Percentiles rank a stretch among this genome's conserved stretches.
phyloP scores from a whole-genome alignment of 2,329 filamentous ascomycete species.

The Endothia cerciana region DNA sequence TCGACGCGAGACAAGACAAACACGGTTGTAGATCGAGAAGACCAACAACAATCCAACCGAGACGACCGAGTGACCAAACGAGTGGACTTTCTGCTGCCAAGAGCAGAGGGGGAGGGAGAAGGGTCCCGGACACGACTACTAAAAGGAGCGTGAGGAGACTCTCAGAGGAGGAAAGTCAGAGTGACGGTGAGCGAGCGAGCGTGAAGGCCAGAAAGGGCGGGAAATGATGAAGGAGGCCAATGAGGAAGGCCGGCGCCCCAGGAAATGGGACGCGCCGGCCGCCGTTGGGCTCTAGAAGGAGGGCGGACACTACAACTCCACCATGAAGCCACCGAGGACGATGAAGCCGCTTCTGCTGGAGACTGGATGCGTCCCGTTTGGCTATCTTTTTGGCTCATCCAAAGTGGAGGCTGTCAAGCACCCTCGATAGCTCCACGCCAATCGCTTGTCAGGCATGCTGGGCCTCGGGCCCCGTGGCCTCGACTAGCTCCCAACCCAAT shows the following conservation, averaged over 20 bases:
- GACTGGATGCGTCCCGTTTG: conserved; percentile 19
- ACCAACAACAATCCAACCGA: conserved; percentile 12
- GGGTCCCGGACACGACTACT: conserved; percentile 1
- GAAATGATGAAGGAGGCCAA: conserved; percentile 21
- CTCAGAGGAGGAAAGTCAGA: conserved; percentile 9
- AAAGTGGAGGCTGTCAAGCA: conserved; percentile 23
- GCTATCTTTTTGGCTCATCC: conserved; percentile 20
- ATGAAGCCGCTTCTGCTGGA: conserved; percentile 20
- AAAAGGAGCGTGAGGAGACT: conserved; percentile 12
- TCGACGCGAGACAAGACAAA: conserved; percentile 15
- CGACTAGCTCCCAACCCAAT: conserved; percentile 22
- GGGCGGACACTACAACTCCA: conserved; percentile 4
- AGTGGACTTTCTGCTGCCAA: conserved; percentile 22
- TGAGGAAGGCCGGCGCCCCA: conserved; percentile 16
- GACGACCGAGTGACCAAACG: conserved; percentile 19
- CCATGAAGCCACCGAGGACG: conserved; percentile 17
- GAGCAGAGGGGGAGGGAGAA: conserved; percentile 4
- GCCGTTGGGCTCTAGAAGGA: conserved; percentile 14
- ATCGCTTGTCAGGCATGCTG: conserved; percentile 12
- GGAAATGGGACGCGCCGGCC: neutral
- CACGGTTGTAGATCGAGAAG: conserved; percentile 1
- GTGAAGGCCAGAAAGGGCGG: conserved; percentile 1
- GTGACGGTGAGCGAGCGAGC: conserved; percentile 18
- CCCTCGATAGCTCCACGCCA: conserved; percentile 1
- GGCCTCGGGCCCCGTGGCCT: conserved; percentile 8